These are phyloP conservation scores for Rhinocladiella mackenziei DNA, from an alignment of 2,329 filamentous ascomycete species.

Conservation along the genomic window DNA sequence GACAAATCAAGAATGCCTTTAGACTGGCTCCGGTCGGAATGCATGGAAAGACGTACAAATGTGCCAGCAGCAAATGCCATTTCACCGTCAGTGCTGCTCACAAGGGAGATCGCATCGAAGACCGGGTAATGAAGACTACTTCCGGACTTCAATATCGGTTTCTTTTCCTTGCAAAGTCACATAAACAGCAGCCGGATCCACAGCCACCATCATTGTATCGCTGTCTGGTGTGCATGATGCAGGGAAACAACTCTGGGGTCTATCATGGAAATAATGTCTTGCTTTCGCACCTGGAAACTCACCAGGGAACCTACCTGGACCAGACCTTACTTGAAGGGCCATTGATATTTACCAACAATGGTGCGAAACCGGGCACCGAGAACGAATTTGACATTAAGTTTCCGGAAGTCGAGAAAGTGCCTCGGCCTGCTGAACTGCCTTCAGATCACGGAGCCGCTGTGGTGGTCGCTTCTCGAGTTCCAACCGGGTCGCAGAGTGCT, in stretches of 20 bases:
- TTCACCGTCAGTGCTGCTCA: slow-evolving; percentile 2
- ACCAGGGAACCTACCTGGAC: slow-evolving; percentile 13
- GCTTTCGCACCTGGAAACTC: slow-evolving; percentile 10
- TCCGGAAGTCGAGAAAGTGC: slow-evolving; percentile 1
- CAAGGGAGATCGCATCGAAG: slow-evolving; percentile 6
- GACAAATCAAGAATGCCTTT: slow-evolving; percentile 10
- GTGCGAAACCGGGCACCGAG: slow-evolving; percentile 1
- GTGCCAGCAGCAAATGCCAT: slow-evolving; percentile 14
- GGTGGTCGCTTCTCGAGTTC: slow-evolving; percentile 7
- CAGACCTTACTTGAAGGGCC: slow-evolving; percentile 6
- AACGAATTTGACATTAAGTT: slow-evolving; percentile 10
- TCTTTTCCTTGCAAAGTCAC: slow-evolving; percentile 46
- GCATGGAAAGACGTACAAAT: slow-evolving; percentile 7
- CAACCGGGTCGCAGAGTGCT: not conserved
- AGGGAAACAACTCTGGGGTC: slow-evolving; percentile 9
- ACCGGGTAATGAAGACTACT: not conserved
- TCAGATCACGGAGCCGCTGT: slow-evolving; percentile 7
- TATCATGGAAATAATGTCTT: slow-evolving; percentile 1
- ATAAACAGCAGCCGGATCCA: slow-evolving; percentile 32
- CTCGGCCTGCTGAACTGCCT: not conserved
- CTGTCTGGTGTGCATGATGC: slow-evolving; percentile 10
- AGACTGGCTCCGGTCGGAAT: slow-evolving; percentile 1
- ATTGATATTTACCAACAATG: slow-evolving; percentile 10
- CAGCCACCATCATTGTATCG: slow-evolving; percentile 7
- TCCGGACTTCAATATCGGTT: slow-evolving; percentile 42